These are phyloP conservation scores for Iris macrosiphon DNA, from an alignment of 106 monocot genomes.

Conservation along the genomic window DNA sequence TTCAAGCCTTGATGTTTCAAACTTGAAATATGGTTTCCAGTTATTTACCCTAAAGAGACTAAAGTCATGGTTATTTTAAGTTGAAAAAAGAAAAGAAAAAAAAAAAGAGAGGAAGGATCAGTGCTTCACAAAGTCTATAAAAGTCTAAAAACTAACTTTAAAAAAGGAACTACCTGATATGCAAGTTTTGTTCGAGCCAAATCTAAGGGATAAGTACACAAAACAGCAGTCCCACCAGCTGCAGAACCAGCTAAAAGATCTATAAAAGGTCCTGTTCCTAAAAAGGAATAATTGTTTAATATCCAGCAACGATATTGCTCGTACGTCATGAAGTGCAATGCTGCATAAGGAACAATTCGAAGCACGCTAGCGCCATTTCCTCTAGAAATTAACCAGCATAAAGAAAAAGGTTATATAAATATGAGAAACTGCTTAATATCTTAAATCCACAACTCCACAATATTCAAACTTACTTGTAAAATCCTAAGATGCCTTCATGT, in stretches of 20 bases:
- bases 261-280: conserved; percentile 76
- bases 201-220: conserved; percentile 95
- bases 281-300: conserved; percentile 58
- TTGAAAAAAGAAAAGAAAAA: too few species aligned
- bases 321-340: conserved; percentile 89
- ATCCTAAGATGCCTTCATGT: conserved; percentile 72
- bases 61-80: too few species aligned
- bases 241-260: conserved; percentile 96
- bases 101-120: too few species aligned
- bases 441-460: too few species aligned
- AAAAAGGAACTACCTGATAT: conserved; percentile 67
- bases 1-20: too few species aligned
- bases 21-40: too few species aligned
- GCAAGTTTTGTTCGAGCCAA: conserved; percentile 91
- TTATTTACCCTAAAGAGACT: too few species aligned
- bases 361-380: conserved; percentile 96
- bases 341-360: conserved; percentile 94
- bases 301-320: conserved; percentile 83
- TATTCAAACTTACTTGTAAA: conserved; percentile 60
- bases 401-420: too few species aligned
- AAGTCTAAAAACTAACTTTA: too few species aligned
- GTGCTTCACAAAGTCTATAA: too few species aligned
- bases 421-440: too few species aligned
- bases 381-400: conserved; percentile 25
- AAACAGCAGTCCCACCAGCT: conserved; percentile 93